These are phyloP conservation scores for Saccharomycopsis microspora DNA, from an alignment of 805 yeast genomes.

Conservation along the genomic window DNA sequence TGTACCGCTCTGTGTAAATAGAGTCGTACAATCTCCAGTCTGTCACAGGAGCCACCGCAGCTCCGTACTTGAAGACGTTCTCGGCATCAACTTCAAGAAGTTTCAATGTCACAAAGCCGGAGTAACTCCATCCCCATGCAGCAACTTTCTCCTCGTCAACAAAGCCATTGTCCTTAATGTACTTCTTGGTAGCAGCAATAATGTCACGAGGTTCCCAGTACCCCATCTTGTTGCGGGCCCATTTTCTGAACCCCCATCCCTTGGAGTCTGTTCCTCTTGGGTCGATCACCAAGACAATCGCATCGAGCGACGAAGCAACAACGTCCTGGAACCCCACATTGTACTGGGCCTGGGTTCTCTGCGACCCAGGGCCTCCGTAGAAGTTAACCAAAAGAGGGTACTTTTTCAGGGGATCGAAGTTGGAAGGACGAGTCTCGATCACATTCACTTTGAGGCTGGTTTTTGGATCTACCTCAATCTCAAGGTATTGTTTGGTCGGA, in stretches of 20 bases:
- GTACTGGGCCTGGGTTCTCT: constrained; percentile 37
- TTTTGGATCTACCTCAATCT: constrained; percentile 21
- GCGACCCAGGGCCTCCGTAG: constrained; percentile 80
- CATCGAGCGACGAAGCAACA: constrained; percentile 43
- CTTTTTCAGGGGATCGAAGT: constrained; percentile 31
- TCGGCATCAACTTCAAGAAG: constrained; percentile 76
- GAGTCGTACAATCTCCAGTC: constrained; percentile 90
- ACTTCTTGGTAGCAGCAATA: constrained; percentile 36
- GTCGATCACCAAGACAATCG: constrained; percentile 56
- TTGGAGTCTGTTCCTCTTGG: constrained; percentile 79
- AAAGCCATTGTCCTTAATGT: constrained; percentile 35
- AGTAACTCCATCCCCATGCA: constrained; percentile 98
- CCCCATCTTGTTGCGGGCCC: constrained; percentile 49
- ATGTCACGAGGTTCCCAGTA: constrained; percentile 71
- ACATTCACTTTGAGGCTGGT: constrained; percentile 35
- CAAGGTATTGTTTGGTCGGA: constrained; percentile 37
- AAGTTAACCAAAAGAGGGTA: constrained; percentile 59
- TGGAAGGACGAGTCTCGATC: constrained; percentile 52
- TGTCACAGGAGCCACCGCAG: constrained; percentile 97
- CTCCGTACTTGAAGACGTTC: constrained; percentile 70
- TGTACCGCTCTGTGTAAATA: constrained; percentile 87
- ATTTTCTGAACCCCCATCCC: constrained; percentile 55
- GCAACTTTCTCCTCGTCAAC: constrained; percentile 64
- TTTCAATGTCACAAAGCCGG: constrained; percentile 87
- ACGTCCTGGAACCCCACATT: constrained; percentile 47